A percentile compares a stretch with the other conserved stretches of the same genome.
These are phyloP conservation scores for Penicillium canescens DNA, from an alignment of 495 filamentous ascomycete genomes.

Conservation along the genomic window DNA sequence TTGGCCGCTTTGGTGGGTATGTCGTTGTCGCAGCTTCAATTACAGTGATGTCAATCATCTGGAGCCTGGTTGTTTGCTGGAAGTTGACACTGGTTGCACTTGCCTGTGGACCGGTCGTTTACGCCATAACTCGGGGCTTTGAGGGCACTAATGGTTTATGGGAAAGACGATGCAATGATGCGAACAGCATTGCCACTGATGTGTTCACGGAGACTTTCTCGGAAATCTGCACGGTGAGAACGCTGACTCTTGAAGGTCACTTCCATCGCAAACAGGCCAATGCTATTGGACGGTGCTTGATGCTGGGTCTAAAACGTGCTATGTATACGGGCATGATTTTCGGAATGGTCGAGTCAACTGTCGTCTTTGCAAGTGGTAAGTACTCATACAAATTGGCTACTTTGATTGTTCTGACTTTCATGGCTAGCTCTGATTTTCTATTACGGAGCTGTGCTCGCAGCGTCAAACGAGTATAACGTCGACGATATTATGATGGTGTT, in stretches of 20 bases:
- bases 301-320: constrained; percentile 38
- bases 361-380: constrained; percentile 67
- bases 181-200: constrained; percentile 50
- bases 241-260: constrained; percentile 72
- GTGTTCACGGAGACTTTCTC: constrained; percentile 78
- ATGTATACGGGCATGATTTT: constrained; percentile 69
- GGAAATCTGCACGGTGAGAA: constrained; percentile 79
- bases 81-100: constrained; percentile 79
- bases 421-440: constrained; percentile 75
- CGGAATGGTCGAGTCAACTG: constrained; percentile 70
- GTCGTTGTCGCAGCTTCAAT: constrained; percentile 65
- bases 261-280: constrained; percentile 67
- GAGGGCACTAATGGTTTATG: constrained; percentile 62
- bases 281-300: constrained; percentile 38
- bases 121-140: constrained; percentile 62
- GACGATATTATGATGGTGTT: constrained; percentile 70
- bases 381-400: not conserved
- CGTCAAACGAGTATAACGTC: constrained; percentile 41
- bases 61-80: constrained; percentile 77
- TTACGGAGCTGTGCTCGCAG: constrained; percentile 69
- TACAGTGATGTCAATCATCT: constrained; percentile 64
- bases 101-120: constrained; percentile 65
- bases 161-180: constrained; percentile 67
- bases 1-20: constrained; percentile 75
- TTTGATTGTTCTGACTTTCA: constrained; percentile 5